phyloP scores from a whole-genome alignment of 1,139 yeast species.

The Meyerozyma smithsonii region DNA sequence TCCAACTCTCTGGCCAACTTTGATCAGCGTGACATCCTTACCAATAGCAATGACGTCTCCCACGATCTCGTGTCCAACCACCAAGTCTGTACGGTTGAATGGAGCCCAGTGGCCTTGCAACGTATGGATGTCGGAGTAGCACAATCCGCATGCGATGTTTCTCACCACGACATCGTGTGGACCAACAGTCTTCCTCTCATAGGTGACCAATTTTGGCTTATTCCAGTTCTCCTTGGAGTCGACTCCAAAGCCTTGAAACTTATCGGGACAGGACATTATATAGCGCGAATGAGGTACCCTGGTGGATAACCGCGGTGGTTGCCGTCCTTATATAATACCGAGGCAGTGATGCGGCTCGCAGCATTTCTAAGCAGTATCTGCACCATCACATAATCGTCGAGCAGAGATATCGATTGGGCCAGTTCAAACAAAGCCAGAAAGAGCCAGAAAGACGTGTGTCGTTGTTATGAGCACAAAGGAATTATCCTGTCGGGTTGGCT shows the following conservation, averaged over 20 bases:
- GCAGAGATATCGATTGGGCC: too few species aligned
- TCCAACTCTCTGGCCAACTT: conserved; percentile 59
- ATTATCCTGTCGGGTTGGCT: too few species aligned
- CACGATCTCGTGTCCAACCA: conserved; percentile 50
- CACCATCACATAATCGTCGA: too few species aligned
- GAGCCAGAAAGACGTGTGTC: too few species aligned
- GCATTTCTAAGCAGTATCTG: neutral
- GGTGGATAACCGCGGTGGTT: too few species aligned
- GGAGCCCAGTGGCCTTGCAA: conserved; percentile 41
- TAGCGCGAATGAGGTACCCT: neutral
- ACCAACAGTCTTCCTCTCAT: conserved; percentile 32
- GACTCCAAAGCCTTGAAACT: conserved; percentile 44
- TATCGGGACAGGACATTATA: conserved; percentile 20
- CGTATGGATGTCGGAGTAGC: conserved; percentile 56
- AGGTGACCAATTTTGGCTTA: conserved; percentile 37
- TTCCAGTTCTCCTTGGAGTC: conserved; percentile 35
- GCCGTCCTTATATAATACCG: too few species aligned
- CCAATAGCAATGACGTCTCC: conserved; percentile 54
- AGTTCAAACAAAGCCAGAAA: too few species aligned
- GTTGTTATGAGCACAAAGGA: too few species aligned
- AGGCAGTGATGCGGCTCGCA: neutral
- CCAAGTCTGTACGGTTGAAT: conserved; percentile 21
- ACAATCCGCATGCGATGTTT: conserved; percentile 51
- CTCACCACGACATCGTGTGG: conserved; percentile 43
- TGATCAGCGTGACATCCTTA: conserved; percentile 37